A percentile compares a stretch with the other conserved stretches of the same genome.
These are phyloP conservation scores for Lasiosphaeria hispida DNA, from an alignment of 495 filamentous ascomycete genomes.

Conservation along the genomic window DNA sequence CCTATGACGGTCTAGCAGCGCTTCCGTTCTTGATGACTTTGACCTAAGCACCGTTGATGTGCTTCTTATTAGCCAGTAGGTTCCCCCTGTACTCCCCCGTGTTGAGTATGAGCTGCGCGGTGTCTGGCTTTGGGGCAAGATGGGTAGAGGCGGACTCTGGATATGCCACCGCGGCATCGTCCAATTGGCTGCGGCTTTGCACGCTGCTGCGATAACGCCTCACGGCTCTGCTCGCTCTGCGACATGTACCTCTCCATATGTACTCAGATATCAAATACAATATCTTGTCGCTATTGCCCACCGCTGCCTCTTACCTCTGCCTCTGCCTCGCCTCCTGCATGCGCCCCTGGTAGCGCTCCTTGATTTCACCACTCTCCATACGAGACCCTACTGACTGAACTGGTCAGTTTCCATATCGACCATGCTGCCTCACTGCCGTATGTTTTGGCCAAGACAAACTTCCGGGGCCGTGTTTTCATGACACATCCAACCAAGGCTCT, in stretches of 20 bases:
- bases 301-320: conserved; percentile 25
- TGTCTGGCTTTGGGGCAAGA: conserved; percentile 23
- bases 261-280: conserved; percentile 41
- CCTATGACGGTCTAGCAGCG: conserved; percentile 90
- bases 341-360: neutral
- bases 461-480: conserved; percentile 96
- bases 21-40: conserved; percentile 97
- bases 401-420: conserved; percentile 86
- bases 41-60: conserved; percentile 96
- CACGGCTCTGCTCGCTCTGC: conserved; percentile 8
- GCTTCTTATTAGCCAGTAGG: conserved; percentile 97
- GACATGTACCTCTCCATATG: conserved; percentile 30
- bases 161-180: conserved; percentile 8
- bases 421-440: conserved; percentile 96
- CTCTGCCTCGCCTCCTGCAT: conserved; percentile 14
- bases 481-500: conserved; percentile 98
- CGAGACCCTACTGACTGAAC: conserved; percentile 27
- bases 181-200: neutral
- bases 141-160: conserved; percentile 24
- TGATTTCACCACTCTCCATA: neutral
- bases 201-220: neutral
- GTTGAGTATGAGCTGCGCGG: conserved; percentile 11
- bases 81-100: conserved; percentile 23
- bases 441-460: conserved; percentile 95
- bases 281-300: conserved; percentile 28